A percentile compares a stretch with the other conserved stretches of the same genome.
Conservation (phyloP, 108 stramenopile species). For the Stephanodiscus minutulus region DNA sequence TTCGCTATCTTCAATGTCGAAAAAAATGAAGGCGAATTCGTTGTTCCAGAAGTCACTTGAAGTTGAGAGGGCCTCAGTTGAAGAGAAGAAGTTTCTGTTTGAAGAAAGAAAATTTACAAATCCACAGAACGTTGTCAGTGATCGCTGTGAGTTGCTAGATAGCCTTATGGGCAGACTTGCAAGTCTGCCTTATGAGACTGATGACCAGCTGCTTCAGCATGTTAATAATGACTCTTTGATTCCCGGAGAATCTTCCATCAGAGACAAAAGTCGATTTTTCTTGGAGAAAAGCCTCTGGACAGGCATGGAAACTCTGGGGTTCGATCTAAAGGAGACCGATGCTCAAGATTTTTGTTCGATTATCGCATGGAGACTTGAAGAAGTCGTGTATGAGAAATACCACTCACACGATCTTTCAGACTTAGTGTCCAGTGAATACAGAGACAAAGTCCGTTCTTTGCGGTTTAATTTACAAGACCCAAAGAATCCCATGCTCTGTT, state of each 20-base stretch:
- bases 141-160: slow-evolving; percentile 59
- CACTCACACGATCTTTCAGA: slow-evolving; percentile 19
- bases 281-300: slow-evolving; percentile 50
- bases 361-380: slow-evolving; percentile 70
- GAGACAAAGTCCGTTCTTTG: slow-evolving; percentile 59
- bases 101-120: slow-evolving; percentile 29
- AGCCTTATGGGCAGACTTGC: slow-evolving; percentile 49
- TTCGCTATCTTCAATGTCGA: slow-evolving; percentile 11
- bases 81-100: slow-evolving; percentile 12
- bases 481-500: slow-evolving; percentile 65
- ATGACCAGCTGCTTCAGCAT: not conserved
- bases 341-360: slow-evolving; percentile 49
- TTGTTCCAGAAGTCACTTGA: slow-evolving; percentile 29
- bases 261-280: slow-evolving; percentile 54
- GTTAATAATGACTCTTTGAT: slow-evolving; percentile 29
- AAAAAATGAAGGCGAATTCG: slow-evolving; percentile 27
- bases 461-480: slow-evolving; percentile 57
- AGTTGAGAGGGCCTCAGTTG: slow-evolving; percentile 12
- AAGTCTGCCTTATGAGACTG: slow-evolving; percentile 2
- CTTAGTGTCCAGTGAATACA: slow-evolving; percentile 44
- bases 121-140: slow-evolving; percentile 30
- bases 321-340: slow-evolving; percentile 27
- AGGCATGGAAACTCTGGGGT: slow-evolving; percentile 48
- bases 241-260: slow-evolving; percentile 24
- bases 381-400: slow-evolving; percentile 51